These are phyloP conservation scores for Podaxis sp. DNA, from an alignment of 768 basidiomycete species.

Conservation along the genomic window DNA sequence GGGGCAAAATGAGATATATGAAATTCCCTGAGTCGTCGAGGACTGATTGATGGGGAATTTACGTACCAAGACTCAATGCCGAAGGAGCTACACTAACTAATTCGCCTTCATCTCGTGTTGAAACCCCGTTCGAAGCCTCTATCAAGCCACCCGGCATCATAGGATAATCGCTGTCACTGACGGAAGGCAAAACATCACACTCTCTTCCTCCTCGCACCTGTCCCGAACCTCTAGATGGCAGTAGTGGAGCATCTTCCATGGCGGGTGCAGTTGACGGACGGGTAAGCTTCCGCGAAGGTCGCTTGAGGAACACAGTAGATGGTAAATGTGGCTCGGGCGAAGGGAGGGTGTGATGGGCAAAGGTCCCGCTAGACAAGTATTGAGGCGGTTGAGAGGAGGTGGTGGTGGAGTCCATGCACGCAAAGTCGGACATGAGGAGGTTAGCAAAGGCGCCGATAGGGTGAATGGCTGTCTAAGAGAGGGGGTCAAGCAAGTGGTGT, in stretches of 20 bases:
- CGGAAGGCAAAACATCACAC: background rate
- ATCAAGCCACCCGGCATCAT: background rate
- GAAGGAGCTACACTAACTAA: background rate
- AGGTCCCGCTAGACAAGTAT: background rate
- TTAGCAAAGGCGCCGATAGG: background rate
- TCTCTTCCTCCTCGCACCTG: background rate
- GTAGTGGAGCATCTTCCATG: conserved; percentile 36
- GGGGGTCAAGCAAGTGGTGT: background rate
- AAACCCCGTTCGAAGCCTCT: background rate
- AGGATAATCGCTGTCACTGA: background rate
- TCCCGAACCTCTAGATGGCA: conserved; percentile 37
- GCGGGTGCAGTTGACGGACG: conserved; percentile 40
- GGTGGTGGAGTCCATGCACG: background rate
- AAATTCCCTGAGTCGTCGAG: background rate
- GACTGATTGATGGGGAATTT: background rate
- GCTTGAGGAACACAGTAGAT: conserved; percentile 14
- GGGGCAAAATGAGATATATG: background rate
- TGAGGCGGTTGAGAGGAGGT: conserved; percentile 4
- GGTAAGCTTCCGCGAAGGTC: conserved; percentile 21
- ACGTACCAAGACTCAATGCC: conserved; percentile 2
- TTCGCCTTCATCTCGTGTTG: conserved; percentile 5
- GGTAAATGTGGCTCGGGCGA: conserved; percentile 3
- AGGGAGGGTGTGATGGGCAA: background rate
- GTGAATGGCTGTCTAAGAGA: background rate
- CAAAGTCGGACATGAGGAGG: conserved; percentile 1